Percentiles rank a stretch among this genome's conserved stretches.
Conservation (phyloP, 495 filamentous ascomycete species). For the Penicillium tannophilum region DNA sequence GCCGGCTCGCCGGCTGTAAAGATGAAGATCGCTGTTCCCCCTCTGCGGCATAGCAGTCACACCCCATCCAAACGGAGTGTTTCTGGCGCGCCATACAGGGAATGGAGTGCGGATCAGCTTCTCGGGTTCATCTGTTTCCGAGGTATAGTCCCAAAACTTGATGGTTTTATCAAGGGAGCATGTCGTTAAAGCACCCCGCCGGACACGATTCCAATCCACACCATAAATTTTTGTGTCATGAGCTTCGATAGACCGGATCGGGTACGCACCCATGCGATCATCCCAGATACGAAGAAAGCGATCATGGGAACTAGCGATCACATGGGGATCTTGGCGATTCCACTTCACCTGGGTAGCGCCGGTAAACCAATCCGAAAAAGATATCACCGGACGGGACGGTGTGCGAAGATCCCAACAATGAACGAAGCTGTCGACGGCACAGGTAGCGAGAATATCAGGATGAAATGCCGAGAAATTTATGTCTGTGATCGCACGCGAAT, state of each 20-base stretch:
- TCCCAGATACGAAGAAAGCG: conserved; percentile 89
- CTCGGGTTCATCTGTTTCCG: conserved; percentile 64
- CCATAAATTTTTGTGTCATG: conserved; percentile 97
- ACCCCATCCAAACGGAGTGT: conserved; percentile 88
- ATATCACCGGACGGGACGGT: conserved; percentile 72
- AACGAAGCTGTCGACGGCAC: conserved; percentile 89
- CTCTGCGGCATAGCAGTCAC: conserved; percentile 90
- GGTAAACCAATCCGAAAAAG: conserved; percentile 92
- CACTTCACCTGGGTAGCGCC: conserved; percentile 96
- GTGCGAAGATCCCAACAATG: conserved; percentile 89
- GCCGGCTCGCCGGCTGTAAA: conserved; percentile 71
- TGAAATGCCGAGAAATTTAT: conserved; percentile 96
- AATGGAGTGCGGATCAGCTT: conserved; percentile 78
- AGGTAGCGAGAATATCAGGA: conserved; percentile 85
- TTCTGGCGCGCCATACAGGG: conserved; percentile 90
- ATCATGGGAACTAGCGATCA: conserved; percentile 90
- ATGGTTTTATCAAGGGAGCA: conserved; percentile 92
- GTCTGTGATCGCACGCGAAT: conserved; percentile 90
- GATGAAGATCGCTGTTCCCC: conserved; percentile 78
- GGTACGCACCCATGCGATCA: conserved; percentile 74
- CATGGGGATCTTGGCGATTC: conserved; percentile 81
- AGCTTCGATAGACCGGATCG: conserved; percentile 79
- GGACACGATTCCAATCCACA: conserved; percentile 87
- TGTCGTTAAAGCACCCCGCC: conserved; percentile 70
- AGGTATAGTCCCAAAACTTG: conserved; percentile 88